Conservation (phyloP, 164 flowering plant species). For the Magnolia officinalis region DNA sequence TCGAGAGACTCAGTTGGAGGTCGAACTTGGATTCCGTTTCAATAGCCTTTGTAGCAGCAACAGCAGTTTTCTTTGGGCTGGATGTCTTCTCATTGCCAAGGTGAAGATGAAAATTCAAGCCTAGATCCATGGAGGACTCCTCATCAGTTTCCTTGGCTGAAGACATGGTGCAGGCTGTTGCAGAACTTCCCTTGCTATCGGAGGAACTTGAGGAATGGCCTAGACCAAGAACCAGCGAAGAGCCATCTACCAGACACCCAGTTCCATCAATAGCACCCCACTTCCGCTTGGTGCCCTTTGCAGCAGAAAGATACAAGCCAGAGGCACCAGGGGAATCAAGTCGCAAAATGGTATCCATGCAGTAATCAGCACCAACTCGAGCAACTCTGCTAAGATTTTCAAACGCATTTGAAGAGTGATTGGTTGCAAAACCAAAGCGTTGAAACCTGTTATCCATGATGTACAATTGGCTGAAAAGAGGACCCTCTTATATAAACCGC, state of each 20-base stretch:
- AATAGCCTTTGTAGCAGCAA: constrained; percentile 21
- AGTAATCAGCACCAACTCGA: constrained; percentile 25
- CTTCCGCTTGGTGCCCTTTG: constrained; percentile 69
- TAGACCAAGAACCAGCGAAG: constrained; percentile 55
- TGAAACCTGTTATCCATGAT: constrained; percentile 51
- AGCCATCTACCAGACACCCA: constrained; percentile 35
- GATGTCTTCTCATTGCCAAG: constrained; percentile 60
- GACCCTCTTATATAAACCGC: constrained; percentile 21
- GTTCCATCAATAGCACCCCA: constrained; percentile 53
- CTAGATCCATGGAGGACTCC: constrained; percentile 76
- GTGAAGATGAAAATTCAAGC: constrained; percentile 61
- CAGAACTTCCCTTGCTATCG: constrained; percentile 86
- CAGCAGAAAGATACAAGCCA: constrained; percentile 22
- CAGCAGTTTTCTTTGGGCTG: constrained; percentile 31
- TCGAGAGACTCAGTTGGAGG: constrained; percentile 68
- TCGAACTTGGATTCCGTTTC: constrained; percentile 47
- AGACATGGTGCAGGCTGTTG: constrained; percentile 72
- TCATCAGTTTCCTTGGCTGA: constrained; percentile 76
- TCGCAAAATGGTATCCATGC: constrained; percentile 52
- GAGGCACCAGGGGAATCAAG: constrained; percentile 50
- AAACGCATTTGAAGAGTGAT: constrained; percentile 44
- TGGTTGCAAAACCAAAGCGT: constrained; percentile 40
- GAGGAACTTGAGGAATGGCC: constrained; percentile 78
- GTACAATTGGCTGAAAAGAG: neutral
- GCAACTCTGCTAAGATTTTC: constrained; percentile 40